phyloP scores from a whole-genome alignment of 768 basidiomycete genomes.

The Leccinum subgranulosum region DNA sequence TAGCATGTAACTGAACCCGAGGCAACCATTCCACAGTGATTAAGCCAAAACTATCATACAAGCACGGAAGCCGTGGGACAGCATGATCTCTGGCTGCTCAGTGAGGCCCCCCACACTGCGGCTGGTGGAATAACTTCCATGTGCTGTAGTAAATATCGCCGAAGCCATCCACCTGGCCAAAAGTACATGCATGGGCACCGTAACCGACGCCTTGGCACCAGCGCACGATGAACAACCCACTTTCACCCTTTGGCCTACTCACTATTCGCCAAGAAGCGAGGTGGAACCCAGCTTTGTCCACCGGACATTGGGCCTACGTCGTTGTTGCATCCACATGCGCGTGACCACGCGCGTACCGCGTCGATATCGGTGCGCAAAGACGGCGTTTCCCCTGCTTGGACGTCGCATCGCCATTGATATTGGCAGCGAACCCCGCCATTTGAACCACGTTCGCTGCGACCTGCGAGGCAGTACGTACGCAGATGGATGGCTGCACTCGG shows the following conservation, averaged over 20 bases:
- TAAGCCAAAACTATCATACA: too few relatives aligned
- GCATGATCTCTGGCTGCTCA: neutral
- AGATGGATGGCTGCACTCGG: neutral
- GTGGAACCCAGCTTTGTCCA: slow-evolving; percentile 6
- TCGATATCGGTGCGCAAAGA: slow-evolving; percentile 15
- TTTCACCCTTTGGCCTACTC: neutral
- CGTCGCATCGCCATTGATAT: neutral
- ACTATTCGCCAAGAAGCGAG: neutral
- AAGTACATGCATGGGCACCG: neutral
- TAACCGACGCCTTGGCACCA: neutral
- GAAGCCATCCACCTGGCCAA: neutral
- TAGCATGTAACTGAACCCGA: too few relatives aligned
- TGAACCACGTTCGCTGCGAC: slow-evolving; percentile 8
- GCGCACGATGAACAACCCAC: neutral
- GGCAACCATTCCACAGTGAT: too few relatives aligned
- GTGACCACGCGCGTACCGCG: neutral
- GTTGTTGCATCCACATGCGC: slow-evolving; percentile 13
- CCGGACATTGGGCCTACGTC: neutral
- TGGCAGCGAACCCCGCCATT: slow-evolving; percentile 20
- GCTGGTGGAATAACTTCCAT: neutral
- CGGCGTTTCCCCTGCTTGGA: neutral
- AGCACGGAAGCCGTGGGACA: neutral
- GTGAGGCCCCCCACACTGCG: too few relatives aligned
- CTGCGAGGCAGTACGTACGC: neutral
- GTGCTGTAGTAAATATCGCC: neutral